Conservation (phyloP, 306 rosid genomes). For the Senna siamea region DNA sequence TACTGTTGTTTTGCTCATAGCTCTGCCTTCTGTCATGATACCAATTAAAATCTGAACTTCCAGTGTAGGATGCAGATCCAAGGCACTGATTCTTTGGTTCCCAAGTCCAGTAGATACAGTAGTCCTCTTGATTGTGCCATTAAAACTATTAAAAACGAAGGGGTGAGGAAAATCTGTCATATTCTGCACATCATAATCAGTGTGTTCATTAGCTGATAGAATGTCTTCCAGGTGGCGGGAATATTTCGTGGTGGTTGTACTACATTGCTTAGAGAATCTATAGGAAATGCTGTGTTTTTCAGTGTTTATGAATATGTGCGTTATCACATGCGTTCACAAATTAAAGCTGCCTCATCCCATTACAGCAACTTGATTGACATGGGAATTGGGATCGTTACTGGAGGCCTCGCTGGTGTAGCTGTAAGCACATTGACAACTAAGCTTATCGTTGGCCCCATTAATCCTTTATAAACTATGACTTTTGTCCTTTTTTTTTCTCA, state of each 20-base stretch:
- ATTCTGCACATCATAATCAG: conserved; percentile 36
- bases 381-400: conserved; percentile 85
- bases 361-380: conserved; percentile 63
- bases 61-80: conserved; percentile 99
- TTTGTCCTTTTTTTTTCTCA: neutral
- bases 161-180: conserved; percentile 53
- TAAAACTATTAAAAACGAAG: conserved; percentile 59
- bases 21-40: conserved; percentile 34
- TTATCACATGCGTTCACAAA: conserved; percentile 68
- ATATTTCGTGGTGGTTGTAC: conserved; percentile 66
- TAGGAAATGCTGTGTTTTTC: conserved; percentile 63
- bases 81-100: conserved; percentile 69
- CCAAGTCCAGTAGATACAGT: conserved; percentile 56
- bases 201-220: conserved; percentile 48
- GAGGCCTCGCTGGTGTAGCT: conserved; percentile 82
- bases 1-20: conserved; percentile 29
- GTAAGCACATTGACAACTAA: conserved; percentile 58
- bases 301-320: conserved; percentile 73
- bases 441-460: conserved; percentile 12
- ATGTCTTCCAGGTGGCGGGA: conserved; percentile 81
- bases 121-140: conserved; percentile 64
- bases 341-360: conserved; percentile 57
- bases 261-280: conserved; percentile 60
- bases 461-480: conserved; percentile 7
- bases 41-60: conserved; percentile 43